Conservation (phyloP, 2,329 filamentous ascomycete genomes). For the Fusarium compactum region DNA sequence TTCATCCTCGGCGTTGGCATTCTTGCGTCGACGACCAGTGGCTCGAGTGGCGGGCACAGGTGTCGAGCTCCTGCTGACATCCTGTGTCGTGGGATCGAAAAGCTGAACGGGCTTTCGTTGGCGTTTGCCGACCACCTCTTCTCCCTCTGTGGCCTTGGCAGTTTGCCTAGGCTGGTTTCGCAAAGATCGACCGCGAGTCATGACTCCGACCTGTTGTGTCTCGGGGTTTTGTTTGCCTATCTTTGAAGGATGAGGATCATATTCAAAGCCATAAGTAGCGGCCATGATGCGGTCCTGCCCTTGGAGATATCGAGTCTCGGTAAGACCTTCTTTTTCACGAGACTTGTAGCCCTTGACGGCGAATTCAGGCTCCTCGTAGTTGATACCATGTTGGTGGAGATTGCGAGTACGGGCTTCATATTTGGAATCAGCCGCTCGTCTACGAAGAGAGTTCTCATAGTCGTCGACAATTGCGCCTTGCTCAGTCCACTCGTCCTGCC, state of each 20-base stretch:
- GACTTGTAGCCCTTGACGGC: conserved; percentile 66
- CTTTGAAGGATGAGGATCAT: conserved; percentile 68
- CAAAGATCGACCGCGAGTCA: conserved; percentile 64
- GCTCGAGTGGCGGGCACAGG: conserved; percentile 54
- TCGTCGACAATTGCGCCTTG: conserved; percentile 66
- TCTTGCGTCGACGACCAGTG: conserved; percentile 50
- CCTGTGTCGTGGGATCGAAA: conserved; percentile 64
- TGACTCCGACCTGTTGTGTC: conserved; percentile 63
- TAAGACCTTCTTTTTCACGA: conserved; percentile 57
- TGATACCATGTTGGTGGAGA: conserved; percentile 55
- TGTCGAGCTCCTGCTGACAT: conserved; percentile 64
- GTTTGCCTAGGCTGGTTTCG: conserved; percentile 70
- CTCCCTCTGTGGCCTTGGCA: conserved; percentile 68
- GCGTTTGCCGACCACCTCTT: conserved; percentile 64
- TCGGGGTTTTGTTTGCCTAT: conserved; percentile 70
- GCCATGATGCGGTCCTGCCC: conserved; percentile 70
- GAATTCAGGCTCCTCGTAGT: conserved; percentile 65
- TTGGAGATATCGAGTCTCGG: conserved; percentile 61
- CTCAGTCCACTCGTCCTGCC: conserved; percentile 66
- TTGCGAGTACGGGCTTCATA: conserved; percentile 60
- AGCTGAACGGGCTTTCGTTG: conserved; percentile 64
- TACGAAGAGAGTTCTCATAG: conserved; percentile 67
- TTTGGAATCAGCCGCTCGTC: conserved; percentile 62
- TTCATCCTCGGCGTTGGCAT: conserved; percentile 48
- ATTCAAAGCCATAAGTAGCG: conserved; percentile 70